These are phyloP conservation scores for Cordia subcordata DNA, from an alignment of 257 asterid species.

Conservation along the genomic window DNA sequence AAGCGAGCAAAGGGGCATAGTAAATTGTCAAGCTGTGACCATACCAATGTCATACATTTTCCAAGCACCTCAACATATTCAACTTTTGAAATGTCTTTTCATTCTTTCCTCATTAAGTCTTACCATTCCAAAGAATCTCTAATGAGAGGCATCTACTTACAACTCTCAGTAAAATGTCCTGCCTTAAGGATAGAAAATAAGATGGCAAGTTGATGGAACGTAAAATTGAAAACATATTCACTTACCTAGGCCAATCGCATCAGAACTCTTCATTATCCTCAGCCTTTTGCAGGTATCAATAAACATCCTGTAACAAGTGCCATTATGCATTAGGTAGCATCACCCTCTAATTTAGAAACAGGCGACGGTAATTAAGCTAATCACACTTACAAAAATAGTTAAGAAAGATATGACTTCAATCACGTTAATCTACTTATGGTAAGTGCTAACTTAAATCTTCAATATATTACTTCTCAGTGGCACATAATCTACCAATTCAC, in stretches of 20 bases:
- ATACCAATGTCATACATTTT: not conserved
- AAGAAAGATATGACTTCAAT: not conserved
- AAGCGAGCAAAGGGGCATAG: too few relatives aligned
- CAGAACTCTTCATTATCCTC: conserved; percentile 45
- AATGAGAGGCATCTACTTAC: too few relatives aligned
- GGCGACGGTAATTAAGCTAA: not conserved
- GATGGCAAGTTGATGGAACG: not conserved
- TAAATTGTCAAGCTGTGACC: not conserved
- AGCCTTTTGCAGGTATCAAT: conserved; percentile 40
- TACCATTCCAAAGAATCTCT: too few relatives aligned
- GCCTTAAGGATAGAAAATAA: too few relatives aligned
- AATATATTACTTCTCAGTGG: too few relatives aligned
- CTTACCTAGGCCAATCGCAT: conserved; percentile 52
- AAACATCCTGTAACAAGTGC: conserved; percentile 33
- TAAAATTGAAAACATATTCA: conserved; percentile 3
- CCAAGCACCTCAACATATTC: not conserved
- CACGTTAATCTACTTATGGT: too few relatives aligned
- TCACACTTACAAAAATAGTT: not conserved
- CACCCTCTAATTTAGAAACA: not conserved
- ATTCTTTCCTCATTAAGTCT: too few relatives aligned
- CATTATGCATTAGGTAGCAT: not conserved
- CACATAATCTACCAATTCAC: too few relatives aligned
- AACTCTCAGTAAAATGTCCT: too few relatives aligned
- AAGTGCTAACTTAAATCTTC: too few relatives aligned
- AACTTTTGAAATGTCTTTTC: not conserved